Conservation (phyloP, 768 basidiomycete genomes). For the Mycena leptocephala region DNA sequence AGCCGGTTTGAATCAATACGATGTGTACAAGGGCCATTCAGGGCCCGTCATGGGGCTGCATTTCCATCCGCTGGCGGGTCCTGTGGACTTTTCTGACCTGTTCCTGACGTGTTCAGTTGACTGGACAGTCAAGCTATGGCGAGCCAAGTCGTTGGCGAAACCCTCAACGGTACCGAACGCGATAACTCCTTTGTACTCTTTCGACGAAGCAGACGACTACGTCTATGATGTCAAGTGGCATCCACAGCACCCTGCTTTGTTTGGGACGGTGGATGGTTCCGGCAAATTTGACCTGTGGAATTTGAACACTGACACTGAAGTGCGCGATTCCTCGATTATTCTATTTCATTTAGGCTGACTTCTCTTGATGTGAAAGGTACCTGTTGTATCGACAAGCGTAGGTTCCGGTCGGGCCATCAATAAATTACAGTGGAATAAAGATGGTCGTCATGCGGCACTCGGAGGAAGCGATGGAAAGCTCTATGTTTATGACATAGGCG, state of each 20-base stretch:
- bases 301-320: slow-evolving; percentile 96
- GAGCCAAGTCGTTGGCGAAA: slow-evolving; percentile 84
- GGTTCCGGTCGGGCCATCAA: slow-evolving; percentile 91
- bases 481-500: slow-evolving; percentile 96
- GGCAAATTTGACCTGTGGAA: slow-evolving; percentile 99
- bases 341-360: slow-evolving; percentile 18
- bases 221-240: slow-evolving; percentile 99
- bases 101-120: slow-evolving; percentile 96
- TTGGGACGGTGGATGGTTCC: slow-evolving; percentile 94
- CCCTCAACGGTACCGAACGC: slow-evolving; percentile 73
- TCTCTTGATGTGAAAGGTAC: slow-evolving; percentile 72
- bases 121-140: slow-evolving; percentile 99
- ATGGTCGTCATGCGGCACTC: slow-evolving; percentile 90
- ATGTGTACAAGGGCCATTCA: slow-evolving; percentile 93
- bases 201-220: slow-evolving; percentile 98
- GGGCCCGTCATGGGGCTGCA: slow-evolving; percentile 96
- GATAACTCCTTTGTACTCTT: slow-evolving; percentile 89
- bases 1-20: slow-evolving; percentile 94
- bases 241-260: slow-evolving; percentile 93
- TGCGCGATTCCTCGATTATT: slow-evolving; percentile 55
- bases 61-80: slow-evolving; percentile 94
- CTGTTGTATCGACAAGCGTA: slow-evolving; percentile 89
- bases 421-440: slow-evolving; percentile 97
- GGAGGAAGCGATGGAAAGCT: slow-evolving; percentile 94
- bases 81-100: slow-evolving; percentile 95